phyloP scores from a whole-genome alignment of 139 green algal genomes.

The Haematococcus sp. region DNA sequence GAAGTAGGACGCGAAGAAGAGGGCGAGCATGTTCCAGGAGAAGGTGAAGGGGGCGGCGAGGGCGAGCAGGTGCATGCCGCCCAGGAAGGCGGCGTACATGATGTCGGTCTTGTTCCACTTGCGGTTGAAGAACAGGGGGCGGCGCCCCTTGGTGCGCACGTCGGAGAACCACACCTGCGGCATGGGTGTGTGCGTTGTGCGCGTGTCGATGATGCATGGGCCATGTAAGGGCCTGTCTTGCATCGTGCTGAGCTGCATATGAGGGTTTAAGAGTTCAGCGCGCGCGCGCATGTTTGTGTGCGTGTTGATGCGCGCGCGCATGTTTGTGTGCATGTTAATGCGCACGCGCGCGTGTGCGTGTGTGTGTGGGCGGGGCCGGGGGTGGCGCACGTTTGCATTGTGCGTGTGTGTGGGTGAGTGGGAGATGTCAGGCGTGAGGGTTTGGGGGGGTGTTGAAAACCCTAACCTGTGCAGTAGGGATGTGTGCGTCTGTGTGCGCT shows the following conservation, averaged over 20 bases:
- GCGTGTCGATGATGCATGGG: neutral
- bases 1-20: constrained; percentile 88
- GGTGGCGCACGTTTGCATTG: too few species aligned
- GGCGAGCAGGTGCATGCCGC: constrained; percentile 71
- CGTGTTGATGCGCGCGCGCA: constrained; percentile 19
- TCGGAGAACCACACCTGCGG: constrained; percentile 30
- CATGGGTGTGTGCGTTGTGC: neutral
- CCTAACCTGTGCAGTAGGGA: too few species aligned
- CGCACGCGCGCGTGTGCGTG: constrained; percentile 19
- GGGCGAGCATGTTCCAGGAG: constrained; percentile 72
- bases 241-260: neutral
- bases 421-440: constrained; percentile 21
- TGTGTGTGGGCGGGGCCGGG: too few species aligned
- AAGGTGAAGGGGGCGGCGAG: constrained; percentile 79
- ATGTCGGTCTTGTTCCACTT: constrained; percentile 72
- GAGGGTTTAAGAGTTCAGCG: neutral
- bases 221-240: neutral
- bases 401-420: constrained; percentile 28
- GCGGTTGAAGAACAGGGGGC: constrained; percentile 49
- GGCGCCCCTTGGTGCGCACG: constrained; percentile 37
- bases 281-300: constrained; percentile 23
- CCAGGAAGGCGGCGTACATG: constrained; percentile 76
- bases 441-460: too few species aligned
- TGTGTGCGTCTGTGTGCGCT: too few species aligned
- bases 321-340: constrained; percentile 20